Evolutionary conservation across 768 basidiomycete genomes (phyloP).

Genomic region (Cystofilobasidium ferigula): DNA sequence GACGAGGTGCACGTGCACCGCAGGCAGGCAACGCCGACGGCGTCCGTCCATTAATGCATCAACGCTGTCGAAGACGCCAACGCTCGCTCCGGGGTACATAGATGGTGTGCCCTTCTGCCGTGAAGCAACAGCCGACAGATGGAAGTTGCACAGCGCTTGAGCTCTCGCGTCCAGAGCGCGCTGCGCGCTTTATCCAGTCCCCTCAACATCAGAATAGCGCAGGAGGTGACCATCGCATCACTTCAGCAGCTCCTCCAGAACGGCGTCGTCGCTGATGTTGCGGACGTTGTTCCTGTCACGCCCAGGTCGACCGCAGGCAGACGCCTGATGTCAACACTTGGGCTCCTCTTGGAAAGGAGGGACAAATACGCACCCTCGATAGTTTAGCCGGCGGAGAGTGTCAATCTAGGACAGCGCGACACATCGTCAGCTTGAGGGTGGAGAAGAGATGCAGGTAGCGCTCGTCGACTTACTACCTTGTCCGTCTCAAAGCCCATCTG

Average conservation of each 20-base stretch:
- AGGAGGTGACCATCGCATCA: background rate
- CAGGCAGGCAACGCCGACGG: no score
- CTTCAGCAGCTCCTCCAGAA: background rate
- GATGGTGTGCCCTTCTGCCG: no score
- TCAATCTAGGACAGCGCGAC: conserved; percentile 52
- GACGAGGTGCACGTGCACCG: no score
- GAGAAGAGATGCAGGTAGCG: background rate
- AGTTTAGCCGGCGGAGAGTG: conserved; percentile 75
- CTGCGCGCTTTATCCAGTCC: no score
- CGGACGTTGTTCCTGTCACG: background rate
- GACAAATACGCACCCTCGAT: conserved; percentile 47
- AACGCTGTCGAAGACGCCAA: no score
- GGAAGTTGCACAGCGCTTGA: no score
- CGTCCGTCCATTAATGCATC: no score
- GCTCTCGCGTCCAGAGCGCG: no score
- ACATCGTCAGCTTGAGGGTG: conserved; percentile 8
- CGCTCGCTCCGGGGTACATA: no score
- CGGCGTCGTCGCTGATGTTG: conserved; percentile 6
- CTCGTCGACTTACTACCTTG: conserved; percentile 62
- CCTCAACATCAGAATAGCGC: no score
- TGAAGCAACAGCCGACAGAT: no score
- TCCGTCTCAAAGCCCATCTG: conserved; percentile 64
- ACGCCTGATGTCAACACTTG: background rate
- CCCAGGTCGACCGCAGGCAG: no score
- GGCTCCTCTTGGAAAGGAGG: background rate